Evolutionary conservation across 805 yeast species (phyloP).

Genomic region (Monosporozyma aerobia): DNA sequence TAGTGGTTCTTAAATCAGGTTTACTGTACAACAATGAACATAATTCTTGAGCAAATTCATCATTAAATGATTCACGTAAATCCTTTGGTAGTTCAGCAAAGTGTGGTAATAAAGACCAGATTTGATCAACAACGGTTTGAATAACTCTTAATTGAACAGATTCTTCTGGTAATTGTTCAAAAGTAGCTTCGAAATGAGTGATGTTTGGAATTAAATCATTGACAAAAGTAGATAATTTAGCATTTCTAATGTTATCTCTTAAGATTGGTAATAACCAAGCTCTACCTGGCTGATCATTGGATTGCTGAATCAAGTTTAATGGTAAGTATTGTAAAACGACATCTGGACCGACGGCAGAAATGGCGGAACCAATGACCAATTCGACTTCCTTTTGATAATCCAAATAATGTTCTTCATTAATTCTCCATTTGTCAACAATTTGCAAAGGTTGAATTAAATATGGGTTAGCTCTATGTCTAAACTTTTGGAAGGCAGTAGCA

Average conservation of each 20-base stretch:
- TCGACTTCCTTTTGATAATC: constrained; percentile 73
- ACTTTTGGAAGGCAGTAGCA: constrained; percentile 49
- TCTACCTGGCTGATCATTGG: constrained; percentile 57
- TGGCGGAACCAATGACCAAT: constrained; percentile 66
- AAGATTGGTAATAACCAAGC: constrained; percentile 92
- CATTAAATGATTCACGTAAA: constrained; percentile 52
- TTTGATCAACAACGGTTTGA: constrained; percentile 78
- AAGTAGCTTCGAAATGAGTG: constrained; percentile 43
- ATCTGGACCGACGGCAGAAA: constrained; percentile 80
- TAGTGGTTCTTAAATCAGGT: constrained; percentile 65
- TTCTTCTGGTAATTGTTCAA: constrained; percentile 37
- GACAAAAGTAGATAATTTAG: constrained; percentile 57
- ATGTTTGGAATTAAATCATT: constrained; percentile 58
- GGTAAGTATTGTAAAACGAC: constrained; percentile 68
- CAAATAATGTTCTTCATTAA: constrained; percentile 50
- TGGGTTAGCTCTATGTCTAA: constrained; percentile 61
- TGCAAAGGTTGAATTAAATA: constrained; percentile 58
- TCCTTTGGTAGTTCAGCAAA: constrained; percentile 85
- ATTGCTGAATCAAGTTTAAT: constrained; percentile 56
- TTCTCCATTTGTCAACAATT: constrained; percentile 78
- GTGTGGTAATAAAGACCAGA: constrained; percentile 85
- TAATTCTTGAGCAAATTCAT: constrained; percentile 66
- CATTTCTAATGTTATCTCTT: constrained; percentile 73
- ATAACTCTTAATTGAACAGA: constrained; percentile 70
- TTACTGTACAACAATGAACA: constrained; percentile 67